Evolutionary conservation across 2,329 filamentous ascomycete genomes (phyloP).

Genomic region (Escovopsis weberi): DNA sequence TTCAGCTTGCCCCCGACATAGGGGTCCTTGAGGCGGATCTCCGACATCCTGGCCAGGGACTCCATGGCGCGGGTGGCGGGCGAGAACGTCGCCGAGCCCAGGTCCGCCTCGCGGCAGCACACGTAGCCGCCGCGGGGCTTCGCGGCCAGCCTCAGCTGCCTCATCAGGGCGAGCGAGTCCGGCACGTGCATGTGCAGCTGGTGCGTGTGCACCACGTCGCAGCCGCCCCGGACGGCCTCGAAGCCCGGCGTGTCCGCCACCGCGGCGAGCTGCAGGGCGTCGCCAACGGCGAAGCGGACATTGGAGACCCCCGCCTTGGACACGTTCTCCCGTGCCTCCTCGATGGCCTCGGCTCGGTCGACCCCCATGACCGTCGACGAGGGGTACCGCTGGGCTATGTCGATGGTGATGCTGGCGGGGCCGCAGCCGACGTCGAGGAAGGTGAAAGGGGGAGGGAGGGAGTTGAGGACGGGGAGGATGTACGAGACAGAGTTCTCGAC

Average conservation of each 20-base stretch:
- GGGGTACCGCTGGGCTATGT: neutral
- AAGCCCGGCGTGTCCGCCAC: neutral
- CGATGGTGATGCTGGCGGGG: neutral
- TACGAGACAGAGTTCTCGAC: neutral
- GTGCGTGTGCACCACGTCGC: neutral
- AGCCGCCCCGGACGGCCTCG: neutral
- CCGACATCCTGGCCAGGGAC: neutral
- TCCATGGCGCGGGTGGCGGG: neutral
- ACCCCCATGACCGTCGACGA: neutral
- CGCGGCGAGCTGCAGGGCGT: neutral
- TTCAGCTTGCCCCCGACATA: neutral
- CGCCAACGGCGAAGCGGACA: neutral
- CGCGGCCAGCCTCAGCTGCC: neutral
- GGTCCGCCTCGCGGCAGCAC: neutral
- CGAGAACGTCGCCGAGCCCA: neutral
- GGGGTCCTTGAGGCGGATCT: neutral
- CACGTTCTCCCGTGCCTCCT: neutral
- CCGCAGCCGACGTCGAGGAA: neutral
- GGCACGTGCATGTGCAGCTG: neutral
- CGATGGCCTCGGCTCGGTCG: neutral
- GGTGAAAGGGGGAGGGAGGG: neutral
- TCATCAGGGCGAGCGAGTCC: neutral
- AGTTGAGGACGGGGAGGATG: neutral
- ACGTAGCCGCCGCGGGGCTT: neutral
- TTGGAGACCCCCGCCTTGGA: neutral